phyloP scores from a whole-genome alignment of 306 rosid species.

The Acacia crassicarpa region DNA sequence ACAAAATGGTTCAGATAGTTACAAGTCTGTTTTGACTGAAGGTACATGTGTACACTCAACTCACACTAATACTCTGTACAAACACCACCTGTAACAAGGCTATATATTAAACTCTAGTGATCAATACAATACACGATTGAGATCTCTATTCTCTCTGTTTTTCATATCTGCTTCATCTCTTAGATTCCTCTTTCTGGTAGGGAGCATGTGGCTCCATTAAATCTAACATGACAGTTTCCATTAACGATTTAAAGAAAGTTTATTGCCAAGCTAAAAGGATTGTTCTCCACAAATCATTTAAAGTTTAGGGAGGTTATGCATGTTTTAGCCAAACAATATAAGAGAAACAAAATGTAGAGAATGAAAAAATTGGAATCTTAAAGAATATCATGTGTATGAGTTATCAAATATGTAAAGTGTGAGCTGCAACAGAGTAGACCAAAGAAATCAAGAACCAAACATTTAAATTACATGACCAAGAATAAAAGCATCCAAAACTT shows the following conservation, averaged over 20 bases:
- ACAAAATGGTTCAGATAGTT: too few relatives aligned
- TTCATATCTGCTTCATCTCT: too few relatives aligned
- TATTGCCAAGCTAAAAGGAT: neutral
- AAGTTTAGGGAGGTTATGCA: neutral
- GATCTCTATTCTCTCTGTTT: too few relatives aligned
- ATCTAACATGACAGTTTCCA: neutral
- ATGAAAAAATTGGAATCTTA: neutral
- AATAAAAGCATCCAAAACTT: constrained; percentile 5
- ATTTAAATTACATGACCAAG: neutral
- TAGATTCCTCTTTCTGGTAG: too few relatives aligned
- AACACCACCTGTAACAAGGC: too few relatives aligned
- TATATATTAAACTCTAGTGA: too few relatives aligned
- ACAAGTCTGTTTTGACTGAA: too few relatives aligned
- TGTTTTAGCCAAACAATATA: neutral
- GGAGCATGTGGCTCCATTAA: neutral
- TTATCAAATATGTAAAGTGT: too few relatives aligned
- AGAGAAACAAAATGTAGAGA: neutral
- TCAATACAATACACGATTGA: too few relatives aligned
- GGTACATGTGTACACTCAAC: too few relatives aligned
- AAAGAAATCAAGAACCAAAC: constrained; percentile 5
- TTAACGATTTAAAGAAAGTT: neutral
- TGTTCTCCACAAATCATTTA: neutral
- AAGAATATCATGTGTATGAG: neutral
- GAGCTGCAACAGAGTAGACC: constrained; percentile 6
- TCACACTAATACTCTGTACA: too few relatives aligned